Evolutionary conservation across 1,284 basidiomycete genomes (phyloP).

Genomic region (Cryptococcus wingfieldii): DNA sequence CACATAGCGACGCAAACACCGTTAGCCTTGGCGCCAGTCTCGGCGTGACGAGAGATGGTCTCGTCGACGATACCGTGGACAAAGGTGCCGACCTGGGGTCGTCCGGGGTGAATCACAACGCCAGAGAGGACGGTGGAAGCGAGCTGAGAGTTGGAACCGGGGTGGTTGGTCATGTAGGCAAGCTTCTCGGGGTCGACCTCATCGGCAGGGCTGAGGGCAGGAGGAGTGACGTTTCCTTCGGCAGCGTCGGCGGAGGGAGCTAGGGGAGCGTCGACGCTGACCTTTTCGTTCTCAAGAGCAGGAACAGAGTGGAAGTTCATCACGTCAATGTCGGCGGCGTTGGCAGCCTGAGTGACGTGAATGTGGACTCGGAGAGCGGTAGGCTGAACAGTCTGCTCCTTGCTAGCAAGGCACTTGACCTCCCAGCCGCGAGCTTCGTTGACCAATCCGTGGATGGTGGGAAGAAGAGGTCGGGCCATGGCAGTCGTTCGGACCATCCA

Average conservation of each 20-base stretch:
- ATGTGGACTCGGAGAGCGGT: constrained; percentile 39
- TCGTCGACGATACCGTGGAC: constrained; percentile 25
- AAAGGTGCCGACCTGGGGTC: constrained; percentile 28
- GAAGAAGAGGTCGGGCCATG: constrained; percentile 35
- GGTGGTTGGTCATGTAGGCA: constrained; percentile 24
- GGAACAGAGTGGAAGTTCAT: not conserved
- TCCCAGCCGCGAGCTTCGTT: constrained; percentile 37
- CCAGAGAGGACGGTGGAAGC: constrained; percentile 12
- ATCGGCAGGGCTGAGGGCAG: not conserved
- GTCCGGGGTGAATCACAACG: constrained; percentile 24
- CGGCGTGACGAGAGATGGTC: constrained; percentile 19
- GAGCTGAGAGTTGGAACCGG: constrained; percentile 13
- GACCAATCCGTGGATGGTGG: constrained; percentile 34
- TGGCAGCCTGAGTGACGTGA: constrained; percentile 39
- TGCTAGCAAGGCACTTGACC: constrained; percentile 21
- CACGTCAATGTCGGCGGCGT: constrained; percentile 29
- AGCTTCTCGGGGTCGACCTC: constrained; percentile 21
- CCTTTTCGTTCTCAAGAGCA: not conserved
- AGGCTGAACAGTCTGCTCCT: constrained; percentile 21
- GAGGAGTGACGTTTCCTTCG: not conserved
- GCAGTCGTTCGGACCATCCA: constrained; percentile 44
- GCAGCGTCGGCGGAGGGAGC: not conserved
- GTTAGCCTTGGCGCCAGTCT: constrained; percentile 16
- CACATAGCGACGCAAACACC: constrained; percentile 40
- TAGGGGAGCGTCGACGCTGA: constrained; percentile 12